phyloP scores from a whole-genome alignment of 2,329 filamentous ascomycete genomes.

The Cladobotryum mycophilum region DNA sequence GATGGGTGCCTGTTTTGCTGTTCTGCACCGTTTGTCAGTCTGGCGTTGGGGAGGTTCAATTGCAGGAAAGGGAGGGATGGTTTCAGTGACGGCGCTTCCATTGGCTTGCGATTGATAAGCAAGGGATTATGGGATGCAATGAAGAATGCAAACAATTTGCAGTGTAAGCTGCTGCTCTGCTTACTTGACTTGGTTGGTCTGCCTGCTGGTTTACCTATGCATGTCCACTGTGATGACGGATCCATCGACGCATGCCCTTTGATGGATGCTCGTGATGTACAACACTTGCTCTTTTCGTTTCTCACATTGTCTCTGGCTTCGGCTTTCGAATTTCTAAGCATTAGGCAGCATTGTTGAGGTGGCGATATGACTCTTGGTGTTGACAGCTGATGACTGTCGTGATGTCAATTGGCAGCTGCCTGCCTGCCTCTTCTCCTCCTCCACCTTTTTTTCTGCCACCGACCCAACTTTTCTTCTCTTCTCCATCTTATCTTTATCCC shows the following conservation, averaged over 20 bases:
- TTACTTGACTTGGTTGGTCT: not conserved
- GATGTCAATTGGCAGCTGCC: constrained; percentile 1
- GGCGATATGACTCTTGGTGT: not conserved
- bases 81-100: not conserved
- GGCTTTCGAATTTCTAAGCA: too few relatives aligned
- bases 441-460: constrained; percentile 10
- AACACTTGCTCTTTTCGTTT: too few relatives aligned
- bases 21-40: not conserved
- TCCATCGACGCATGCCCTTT: not conserved
- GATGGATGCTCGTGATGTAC: too few relatives aligned
- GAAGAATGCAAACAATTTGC: not conserved
- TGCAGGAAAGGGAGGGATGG: not conserved
- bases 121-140: not conserved
- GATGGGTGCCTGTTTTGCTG: not conserved
- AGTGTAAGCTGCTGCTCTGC: not conserved
- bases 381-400: not conserved
- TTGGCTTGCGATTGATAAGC: not conserved
- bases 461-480: constrained; percentile 8
- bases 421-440: constrained; percentile 6
- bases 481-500: not conserved
- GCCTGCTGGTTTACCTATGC: not conserved
- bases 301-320: too few relatives aligned
- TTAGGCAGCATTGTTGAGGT: not conserved
- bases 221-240: not conserved
- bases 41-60: constrained; percentile 5